Conservation (phyloP, 2,329 filamentous ascomycete species). For the Talaromyces funiculosus region DNA sequence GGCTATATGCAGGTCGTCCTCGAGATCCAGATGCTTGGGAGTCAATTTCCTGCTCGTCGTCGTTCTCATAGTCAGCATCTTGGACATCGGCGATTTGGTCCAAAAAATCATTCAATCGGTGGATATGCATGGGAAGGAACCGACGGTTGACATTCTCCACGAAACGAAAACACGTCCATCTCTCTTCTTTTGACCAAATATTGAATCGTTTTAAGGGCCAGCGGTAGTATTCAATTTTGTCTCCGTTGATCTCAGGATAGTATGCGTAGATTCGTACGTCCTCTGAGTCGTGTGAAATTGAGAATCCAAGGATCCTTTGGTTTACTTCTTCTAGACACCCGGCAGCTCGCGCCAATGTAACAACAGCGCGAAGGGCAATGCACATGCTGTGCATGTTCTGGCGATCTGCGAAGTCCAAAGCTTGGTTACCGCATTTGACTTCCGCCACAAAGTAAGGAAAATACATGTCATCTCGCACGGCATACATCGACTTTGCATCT, state of each 20-base stretch:
- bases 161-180: neutral
- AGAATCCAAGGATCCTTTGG: conserved; percentile 19
- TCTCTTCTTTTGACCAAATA: neutral
- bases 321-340: conserved; percentile 16
- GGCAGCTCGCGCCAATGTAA: neutral
- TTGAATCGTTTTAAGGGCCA: neutral
- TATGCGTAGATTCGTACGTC: conserved; percentile 19
- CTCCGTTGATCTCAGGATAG: no score
- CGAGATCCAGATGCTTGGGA: neutral
- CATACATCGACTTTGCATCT: neutral
- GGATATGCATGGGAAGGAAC: neutral
- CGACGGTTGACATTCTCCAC: neutral
- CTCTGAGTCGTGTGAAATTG: conserved; percentile 20
- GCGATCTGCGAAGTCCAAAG: neutral
- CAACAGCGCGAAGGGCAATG: neutral
- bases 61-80: neutral
- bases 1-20: neutral
- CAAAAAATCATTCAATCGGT: neutral
- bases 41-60: neutral
- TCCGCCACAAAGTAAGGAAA: neutral
- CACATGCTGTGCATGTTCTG: conserved; percentile 5
- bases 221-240: no score
- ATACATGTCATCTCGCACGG: neutral
- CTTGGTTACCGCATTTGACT: neutral
- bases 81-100: neutral